These are phyloP conservation scores for Penicillium dipodomyicola DNA, from an alignment of 495 filamentous ascomycete genomes.

Conservation along the genomic window DNA sequence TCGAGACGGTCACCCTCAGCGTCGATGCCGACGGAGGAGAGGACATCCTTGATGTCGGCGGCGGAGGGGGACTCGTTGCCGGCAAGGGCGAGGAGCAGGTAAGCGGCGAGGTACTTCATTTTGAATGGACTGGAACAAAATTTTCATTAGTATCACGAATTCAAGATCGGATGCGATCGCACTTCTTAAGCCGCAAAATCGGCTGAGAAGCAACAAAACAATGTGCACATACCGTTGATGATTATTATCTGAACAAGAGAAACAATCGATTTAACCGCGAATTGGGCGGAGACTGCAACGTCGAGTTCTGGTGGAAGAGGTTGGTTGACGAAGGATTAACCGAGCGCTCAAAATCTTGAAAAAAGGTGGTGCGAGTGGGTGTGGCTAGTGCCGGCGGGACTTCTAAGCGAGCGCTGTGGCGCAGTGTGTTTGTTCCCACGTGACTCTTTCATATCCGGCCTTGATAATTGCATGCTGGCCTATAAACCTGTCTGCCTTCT, in stretches of 20 bases:
- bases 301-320: conserved; percentile 57
- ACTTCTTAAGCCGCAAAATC: neutral
- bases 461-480: conserved; percentile 8
- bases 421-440: conserved; percentile 27
- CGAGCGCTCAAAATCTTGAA: conserved; percentile 35
- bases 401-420: conserved; percentile 42
- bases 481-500: neutral
- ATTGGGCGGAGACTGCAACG: conserved; percentile 83
- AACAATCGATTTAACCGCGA: conserved; percentile 93
- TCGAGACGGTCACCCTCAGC: conserved; percentile 83
- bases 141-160: conserved; percentile 17
- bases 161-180: conserved; percentile 10
- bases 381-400: conserved; percentile 38
- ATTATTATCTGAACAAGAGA: conserved; percentile 67
- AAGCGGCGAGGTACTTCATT: conserved; percentile 99
- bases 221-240: conserved; percentile 27
- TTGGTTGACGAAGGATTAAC: conserved; percentile 29
- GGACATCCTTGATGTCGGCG: conserved; percentile 83
- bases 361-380: conserved; percentile 44
- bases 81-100: conserved; percentile 91
- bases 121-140: conserved; percentile 48
- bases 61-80: conserved; percentile 90
- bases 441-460: conserved; percentile 20
- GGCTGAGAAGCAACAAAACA: neutral
- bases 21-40: conserved; percentile 93